phyloP scores from a whole-genome alignment of 305 asterid genomes.

The Fraxinus baroniana region DNA sequence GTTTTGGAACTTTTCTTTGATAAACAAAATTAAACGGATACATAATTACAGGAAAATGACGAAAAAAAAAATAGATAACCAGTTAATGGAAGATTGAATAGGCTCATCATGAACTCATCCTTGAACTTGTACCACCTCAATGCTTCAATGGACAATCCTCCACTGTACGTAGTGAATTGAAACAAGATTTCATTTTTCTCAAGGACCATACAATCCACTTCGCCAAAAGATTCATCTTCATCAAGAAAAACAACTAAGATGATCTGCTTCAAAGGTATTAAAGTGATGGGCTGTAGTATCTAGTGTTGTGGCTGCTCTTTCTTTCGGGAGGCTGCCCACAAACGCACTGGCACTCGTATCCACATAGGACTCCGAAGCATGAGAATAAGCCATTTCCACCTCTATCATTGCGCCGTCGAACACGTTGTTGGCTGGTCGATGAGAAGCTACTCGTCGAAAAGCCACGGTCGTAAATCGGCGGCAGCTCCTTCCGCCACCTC shows the following conservation, averaged over 20 bases:
- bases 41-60: background rate
- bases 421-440: constrained; percentile 31
- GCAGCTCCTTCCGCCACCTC: constrained; percentile 80
- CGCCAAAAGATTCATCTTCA: background rate
- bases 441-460: constrained; percentile 46
- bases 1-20: background rate
- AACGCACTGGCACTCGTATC: constrained; percentile 77
- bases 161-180: background rate
- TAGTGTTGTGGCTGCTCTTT: constrained; percentile 19
- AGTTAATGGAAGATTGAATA: background rate
- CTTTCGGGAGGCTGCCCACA: constrained; percentile 62
- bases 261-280: constrained; percentile 35
- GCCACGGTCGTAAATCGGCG: constrained; percentile 60
- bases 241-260: background rate
- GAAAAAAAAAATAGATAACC: background rate
- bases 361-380: constrained; percentile 68
- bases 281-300: constrained; percentile 46
- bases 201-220: background rate
- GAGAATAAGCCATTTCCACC: constrained; percentile 54
- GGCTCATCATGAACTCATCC: background rate
- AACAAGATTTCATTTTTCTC: background rate
- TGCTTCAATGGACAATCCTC: background rate
- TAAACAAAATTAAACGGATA: background rate
- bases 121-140: background rate
- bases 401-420: constrained; percentile 32